Evolutionary conservation across 805 yeast species (phyloP).

Genomic region (Hemisphaericaspora nanyangensis): DNA sequence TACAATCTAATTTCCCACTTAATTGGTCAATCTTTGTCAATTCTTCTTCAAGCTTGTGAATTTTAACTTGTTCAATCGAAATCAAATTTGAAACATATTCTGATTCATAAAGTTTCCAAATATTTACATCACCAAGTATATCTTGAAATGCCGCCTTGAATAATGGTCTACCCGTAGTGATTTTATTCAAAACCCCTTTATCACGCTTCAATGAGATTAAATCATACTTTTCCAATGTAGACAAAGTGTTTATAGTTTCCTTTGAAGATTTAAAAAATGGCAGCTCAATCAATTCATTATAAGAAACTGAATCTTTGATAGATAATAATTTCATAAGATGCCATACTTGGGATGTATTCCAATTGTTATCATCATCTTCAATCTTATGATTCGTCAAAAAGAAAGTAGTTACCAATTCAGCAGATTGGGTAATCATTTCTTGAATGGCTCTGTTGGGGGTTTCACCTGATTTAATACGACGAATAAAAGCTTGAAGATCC

Average conservation of each 20-base stretch:
- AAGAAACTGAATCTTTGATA: constrained; percentile 40
- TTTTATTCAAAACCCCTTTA: constrained; percentile 65
- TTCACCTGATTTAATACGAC: constrained; percentile 89
- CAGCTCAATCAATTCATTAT: constrained; percentile 48
- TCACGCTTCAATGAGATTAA: constrained; percentile 68
- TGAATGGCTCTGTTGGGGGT: constrained; percentile 67
- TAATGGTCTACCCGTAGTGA: constrained; percentile 81
- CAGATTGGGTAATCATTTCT: constrained; percentile 79
- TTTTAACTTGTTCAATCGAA: constrained; percentile 56
- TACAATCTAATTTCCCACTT: constrained; percentile 50
- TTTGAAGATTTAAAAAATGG: constrained; percentile 61
- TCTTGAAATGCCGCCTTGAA: constrained; percentile 73
- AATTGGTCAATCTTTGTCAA: constrained; percentile 52
- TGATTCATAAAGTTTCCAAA: constrained; percentile 62
- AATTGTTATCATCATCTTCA: constrained; percentile 36
- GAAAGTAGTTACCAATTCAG: constrained; percentile 83
- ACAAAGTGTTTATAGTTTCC: constrained; percentile 43
- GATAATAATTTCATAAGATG: constrained; percentile 64
- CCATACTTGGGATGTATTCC: constrained; percentile 88
- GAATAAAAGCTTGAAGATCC: constrained; percentile 83
- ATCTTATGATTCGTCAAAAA: constrained; percentile 41
- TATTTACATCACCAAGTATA: constrained; percentile 53
- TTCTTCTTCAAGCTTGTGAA: constrained; percentile 68
- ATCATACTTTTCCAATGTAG: constrained; percentile 76
- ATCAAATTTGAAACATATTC: constrained; percentile 54